Percentiles rank a stretch among this genome's conserved stretches.
These are phyloP conservation scores for Dioscorea alata DNA, from an alignment of 106 monocot species.

Conservation along the genomic window DNA sequence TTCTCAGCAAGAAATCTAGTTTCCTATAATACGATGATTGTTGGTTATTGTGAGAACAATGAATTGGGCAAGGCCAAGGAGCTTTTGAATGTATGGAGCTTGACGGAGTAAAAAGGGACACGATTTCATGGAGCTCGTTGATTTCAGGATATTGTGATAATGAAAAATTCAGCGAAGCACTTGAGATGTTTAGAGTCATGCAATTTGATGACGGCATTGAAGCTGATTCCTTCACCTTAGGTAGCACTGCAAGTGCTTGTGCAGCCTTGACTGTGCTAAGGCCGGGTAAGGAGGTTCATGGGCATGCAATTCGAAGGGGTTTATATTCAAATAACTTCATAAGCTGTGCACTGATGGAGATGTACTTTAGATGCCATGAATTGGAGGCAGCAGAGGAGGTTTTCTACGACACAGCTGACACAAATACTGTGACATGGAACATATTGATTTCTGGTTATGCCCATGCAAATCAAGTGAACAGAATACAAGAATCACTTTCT, in stretches of 20 bases:
- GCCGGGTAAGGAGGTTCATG: constrained; percentile 45
- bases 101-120: constrained; percentile 31
- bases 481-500: constrained; percentile 16
- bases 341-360: constrained; percentile 32
- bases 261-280: constrained; percentile 18
- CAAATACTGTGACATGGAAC: constrained; percentile 40
- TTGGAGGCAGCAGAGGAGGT: constrained; percentile 20
- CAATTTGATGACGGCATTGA: constrained; percentile 23
- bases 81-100: constrained; percentile 40
- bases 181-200: constrained; percentile 35
- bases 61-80: constrained; percentile 34
- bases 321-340: constrained; percentile 30
- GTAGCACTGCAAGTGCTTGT: constrained; percentile 30
- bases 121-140: constrained; percentile 46
- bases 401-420: constrained; percentile 14
- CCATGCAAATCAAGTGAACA: constrained; percentile 15
- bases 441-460: constrained; percentile 34
- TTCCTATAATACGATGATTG: constrained; percentile 47
- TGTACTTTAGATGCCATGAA: constrained; percentile 38
- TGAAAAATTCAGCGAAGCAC: constrained; percentile 18
- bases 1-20: constrained; percentile 23
- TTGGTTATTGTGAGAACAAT: constrained; percentile 31
- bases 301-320: constrained; percentile 28
- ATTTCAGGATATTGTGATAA: constrained; percentile 43
- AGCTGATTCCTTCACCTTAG: constrained; percentile 37